A percentile compares a stretch with the other conserved stretches of the same genome.
phyloP scores from a whole-genome alignment of 1,284 basidiomycete species.

The Cutaneotrichosporon daszewskae region DNA sequence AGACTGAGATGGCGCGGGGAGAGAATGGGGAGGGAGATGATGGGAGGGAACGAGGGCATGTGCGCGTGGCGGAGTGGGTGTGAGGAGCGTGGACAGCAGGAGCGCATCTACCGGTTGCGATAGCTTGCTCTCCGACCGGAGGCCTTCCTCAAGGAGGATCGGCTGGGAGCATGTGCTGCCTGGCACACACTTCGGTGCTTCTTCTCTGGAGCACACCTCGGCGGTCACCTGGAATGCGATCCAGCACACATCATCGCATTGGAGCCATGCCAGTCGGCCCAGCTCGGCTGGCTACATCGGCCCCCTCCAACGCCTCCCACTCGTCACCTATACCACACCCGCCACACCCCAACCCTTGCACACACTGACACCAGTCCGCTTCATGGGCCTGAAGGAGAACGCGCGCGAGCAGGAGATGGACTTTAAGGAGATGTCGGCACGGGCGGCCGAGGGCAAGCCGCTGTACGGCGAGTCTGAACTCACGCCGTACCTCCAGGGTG shows the following conservation, averaged over 20 bases:
- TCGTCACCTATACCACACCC: too few species aligned
- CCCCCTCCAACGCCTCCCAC: too few species aligned
- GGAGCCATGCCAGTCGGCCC: not conserved
- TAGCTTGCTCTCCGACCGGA: too few species aligned
- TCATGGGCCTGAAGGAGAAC: conserved; percentile 97
- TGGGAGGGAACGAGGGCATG: not conserved
- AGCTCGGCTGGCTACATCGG: too few species aligned
- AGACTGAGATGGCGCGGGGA: not conserved
- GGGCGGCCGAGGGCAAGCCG: conserved; percentile 66
- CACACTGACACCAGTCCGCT: conserved; percentile 62
- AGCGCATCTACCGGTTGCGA: too few species aligned
- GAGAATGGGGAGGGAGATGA: not conserved
- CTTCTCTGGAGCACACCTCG: too few species aligned
- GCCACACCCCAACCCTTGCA: too few species aligned
- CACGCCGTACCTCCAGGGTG: conserved; percentile 79
- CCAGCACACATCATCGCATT: too few species aligned
- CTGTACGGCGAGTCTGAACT: conserved; percentile 78
- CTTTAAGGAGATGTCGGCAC: conserved; percentile 65
- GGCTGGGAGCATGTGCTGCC: too few species aligned
- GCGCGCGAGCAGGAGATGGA: conserved; percentile 71
- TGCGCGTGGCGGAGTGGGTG: not conserved
- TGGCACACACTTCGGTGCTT: too few species aligned
- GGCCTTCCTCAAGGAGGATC: too few species aligned
- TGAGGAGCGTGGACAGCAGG: not conserved
- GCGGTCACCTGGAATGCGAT: too few species aligned